Conservation (phyloP, 2,329 filamentous ascomycete genomes). For the Clonostachys solani region DNA sequence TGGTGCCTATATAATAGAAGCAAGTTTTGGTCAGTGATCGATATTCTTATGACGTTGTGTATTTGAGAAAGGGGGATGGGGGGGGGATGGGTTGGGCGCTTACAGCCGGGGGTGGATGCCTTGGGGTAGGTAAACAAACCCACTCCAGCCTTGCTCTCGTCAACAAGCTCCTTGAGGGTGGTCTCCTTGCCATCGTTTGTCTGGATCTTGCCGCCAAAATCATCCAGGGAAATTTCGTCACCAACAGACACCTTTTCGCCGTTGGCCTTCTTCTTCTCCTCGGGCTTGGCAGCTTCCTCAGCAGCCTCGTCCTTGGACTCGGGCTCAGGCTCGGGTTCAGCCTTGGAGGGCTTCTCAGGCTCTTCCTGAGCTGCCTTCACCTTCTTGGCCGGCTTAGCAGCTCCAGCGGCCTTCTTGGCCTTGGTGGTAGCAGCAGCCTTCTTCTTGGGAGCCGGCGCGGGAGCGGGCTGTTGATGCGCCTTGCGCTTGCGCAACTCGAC, state of each 20-base stretch:
- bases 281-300: background rate
- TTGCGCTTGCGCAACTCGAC: conserved; percentile 59
- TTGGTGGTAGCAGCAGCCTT: conserved; percentile 36
- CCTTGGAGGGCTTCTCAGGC: conserved; percentile 14
- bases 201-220: conserved; percentile 69
- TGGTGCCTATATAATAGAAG: conserved; percentile 62
- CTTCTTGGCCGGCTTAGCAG: conserved; percentile 10
- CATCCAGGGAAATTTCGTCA: conserved; percentile 50
- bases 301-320: conserved; percentile 3
- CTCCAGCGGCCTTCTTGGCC: conserved; percentile 22
- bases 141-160: conserved; percentile 79
- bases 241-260: conserved; percentile 43
- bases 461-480: conserved; percentile 41
- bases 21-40: background rate
- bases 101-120: conserved; percentile 92
- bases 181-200: conserved; percentile 81
- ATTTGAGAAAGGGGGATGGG: background rate
- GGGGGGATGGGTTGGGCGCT: conserved; percentile 27
- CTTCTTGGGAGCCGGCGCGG: conserved; percentile 35
- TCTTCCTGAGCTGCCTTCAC: conserved; percentile 18
- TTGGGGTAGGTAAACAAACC: conserved; percentile 95
- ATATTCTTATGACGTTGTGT: background rate
- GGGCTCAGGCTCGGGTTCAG: conserved; percentile 14
- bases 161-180: conserved; percentile 74
- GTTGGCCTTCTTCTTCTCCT: conserved; percentile 4